phyloP scores from a whole-genome alignment of 2,329 filamentous ascomycete species.

The Coniochaeta pulveracea region DNA sequence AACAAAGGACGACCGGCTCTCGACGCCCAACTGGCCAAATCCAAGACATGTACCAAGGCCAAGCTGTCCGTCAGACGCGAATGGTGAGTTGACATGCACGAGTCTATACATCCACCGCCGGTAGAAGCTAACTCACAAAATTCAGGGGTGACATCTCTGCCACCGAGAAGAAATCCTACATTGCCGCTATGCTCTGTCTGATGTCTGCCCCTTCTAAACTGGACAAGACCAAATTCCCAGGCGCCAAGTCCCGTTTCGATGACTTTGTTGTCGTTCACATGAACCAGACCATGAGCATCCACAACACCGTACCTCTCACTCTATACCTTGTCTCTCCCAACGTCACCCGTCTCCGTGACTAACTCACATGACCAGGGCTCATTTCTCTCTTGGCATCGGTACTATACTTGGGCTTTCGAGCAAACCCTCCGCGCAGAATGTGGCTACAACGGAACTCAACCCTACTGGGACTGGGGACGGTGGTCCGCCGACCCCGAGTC shows the following conservation, averaged over 20 bases:
- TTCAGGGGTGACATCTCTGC: conserved; percentile 17
- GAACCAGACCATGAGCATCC: conserved; percentile 19
- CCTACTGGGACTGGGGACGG: conserved; percentile 41
- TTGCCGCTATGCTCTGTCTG: conserved; percentile 20
- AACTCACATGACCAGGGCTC: no score
- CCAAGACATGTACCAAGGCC: conserved; percentile 19
- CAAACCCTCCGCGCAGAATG: conserved; percentile 27
- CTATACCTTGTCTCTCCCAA: no score
- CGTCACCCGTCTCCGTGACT: no score
- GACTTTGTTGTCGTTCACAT: conserved; percentile 27
- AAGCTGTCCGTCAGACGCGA: conserved; percentile 18
- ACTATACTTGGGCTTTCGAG: conserved; percentile 26
- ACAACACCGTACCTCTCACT: conserved; percentile 17
- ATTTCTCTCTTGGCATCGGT: conserved; percentile 32
- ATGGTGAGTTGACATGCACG: conserved; percentile 11
- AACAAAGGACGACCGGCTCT: conserved; percentile 14
- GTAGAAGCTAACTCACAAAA: not conserved
- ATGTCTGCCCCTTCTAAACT: conserved; percentile 20
- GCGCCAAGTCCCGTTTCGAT: conserved; percentile 20
- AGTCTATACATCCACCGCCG: not conserved
- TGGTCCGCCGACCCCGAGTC: conserved; percentile 30
- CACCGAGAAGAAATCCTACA: conserved; percentile 18
- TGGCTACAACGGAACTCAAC: conserved; percentile 26
- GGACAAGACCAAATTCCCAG: conserved; percentile 16
- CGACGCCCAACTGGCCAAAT: conserved; percentile 17